Evolutionary conservation across 106 monocot species (phyloP), one percentile per base, ranked within the genome.

Genomic region (Dioscorea alata): DNA sequence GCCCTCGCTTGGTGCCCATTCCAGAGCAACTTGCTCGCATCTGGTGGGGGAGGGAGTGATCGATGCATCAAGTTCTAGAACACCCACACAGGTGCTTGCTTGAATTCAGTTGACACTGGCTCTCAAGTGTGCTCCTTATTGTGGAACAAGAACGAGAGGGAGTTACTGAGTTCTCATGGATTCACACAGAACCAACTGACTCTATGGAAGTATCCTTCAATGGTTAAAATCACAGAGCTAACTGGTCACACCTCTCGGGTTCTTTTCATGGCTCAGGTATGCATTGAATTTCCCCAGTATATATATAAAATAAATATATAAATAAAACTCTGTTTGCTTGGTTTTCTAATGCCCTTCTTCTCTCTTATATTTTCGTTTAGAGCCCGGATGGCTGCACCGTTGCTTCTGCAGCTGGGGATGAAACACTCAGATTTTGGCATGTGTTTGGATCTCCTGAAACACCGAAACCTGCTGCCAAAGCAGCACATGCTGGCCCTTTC

Each of bases 1-100:
- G 84, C 88, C 13, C 78, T 88, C 0, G 84, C 88, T 2, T 88
- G 88, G 88, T 88, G 84, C 63, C 88, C 88, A 0, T 88, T 81
- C 50, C 77, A 88, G 73, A 78, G 71, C 49, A 84, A 84, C 52
- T 42, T 88, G 59, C 81, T 88, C 15, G 84, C 81, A 18, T 78
- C 84, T 1, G 88, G 88, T 9, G 84, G 88, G 0, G 88, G 84
- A 2, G 81, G 74, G 1, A 51, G 57, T 4, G 88, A 88, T 60
- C 34, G 66, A 13, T 81, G 88, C 65, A 88, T 88, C 35, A 88
- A 81, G 77, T 88, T 88, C 56, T 88, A 84, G 88, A 84, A 84
- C 67, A 81, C 75, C 0, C 71, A 81, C 23, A 81, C 83, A 0
- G 86, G 88, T 4, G 65, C 75, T 15, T 81, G 88, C 67, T 49